Evolutionary conservation across 768 basidiomycete species (phyloP), one percentile per base, ranked within the genome.

Genomic region (Suillus plorans): DNA sequence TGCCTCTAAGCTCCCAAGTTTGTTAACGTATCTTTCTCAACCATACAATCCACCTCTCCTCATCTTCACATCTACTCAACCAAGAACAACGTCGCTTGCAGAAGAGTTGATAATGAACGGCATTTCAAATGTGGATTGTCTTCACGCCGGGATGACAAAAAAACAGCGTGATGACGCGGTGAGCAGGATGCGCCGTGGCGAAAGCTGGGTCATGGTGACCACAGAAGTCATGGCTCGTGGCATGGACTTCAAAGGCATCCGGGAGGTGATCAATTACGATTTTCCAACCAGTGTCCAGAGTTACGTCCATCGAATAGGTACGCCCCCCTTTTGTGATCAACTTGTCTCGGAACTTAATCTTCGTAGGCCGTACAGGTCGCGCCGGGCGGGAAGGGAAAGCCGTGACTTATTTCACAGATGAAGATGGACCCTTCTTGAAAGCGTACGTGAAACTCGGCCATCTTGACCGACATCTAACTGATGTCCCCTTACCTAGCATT

Each of bases 171-270:
- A 96, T 70, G 88, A 95, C 71, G 88, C 91, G 20, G 83, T 97
- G 12, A 81, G 83, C 47, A 86, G 90, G 41, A 97, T 99, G 89
- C 88, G 93, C 34, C 84, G 82, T 70, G 97, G 96, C 0, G 86
- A 93, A 73, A 91, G 93, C 66, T 99, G 97, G 97, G 87, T 96
- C 41, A 86, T 99, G 85, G 85, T 99, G 55, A 93, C 90, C 68
- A 99, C 97, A 28, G 97, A 99, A 75, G 92, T 99, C 60, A 92
- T 99, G 93, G 95, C 94, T 28, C 86, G 97, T 69, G 97, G 97
- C 4, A 95, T 99, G 90, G 97, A 99, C 73, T 99, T 99, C 81
- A 92, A 90, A 75, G 95, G 96, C 12, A 87, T 97, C 60, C 82
- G 89, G 64, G 92, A 98, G 72, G 95, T 99, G 12, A 90, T 99